These are phyloP conservation scores for Microdochium bolleyi DNA, from an alignment of 2,329 filamentous ascomycete species.

Conservation along the genomic window DNA sequence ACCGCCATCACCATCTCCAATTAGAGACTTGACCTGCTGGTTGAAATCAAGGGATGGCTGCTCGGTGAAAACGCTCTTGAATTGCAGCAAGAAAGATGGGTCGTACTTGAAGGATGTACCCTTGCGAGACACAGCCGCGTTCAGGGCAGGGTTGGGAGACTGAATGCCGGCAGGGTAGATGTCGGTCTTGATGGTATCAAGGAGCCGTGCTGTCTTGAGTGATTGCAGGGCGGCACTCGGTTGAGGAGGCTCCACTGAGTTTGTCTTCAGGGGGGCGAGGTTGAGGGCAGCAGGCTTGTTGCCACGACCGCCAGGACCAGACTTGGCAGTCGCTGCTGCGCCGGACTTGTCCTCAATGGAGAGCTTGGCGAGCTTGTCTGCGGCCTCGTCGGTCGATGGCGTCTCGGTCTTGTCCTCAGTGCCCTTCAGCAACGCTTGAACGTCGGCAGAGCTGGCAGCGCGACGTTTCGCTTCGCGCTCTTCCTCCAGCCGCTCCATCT, in stretches of 20 bases:
- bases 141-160: constrained; percentile 88
- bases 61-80: constrained; percentile 93
- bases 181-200: constrained; percentile 69
- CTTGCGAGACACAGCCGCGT: constrained; percentile 71
- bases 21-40: constrained; percentile 74
- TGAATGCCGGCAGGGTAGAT: constrained; percentile 77
- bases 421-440: constrained; percentile 21
- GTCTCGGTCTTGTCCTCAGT: constrained; percentile 34
- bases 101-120: constrained; percentile 88
- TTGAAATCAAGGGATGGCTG: constrained; percentile 94
- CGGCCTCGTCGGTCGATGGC: constrained; percentile 28
- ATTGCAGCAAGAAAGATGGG: constrained; percentile 89
- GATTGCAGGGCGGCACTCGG: constrained; percentile 91
- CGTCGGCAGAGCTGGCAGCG: constrained; percentile 34
- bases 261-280: constrained; percentile 72
- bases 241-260: constrained; percentile 81
- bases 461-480: constrained; percentile 53
- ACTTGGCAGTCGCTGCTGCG: constrained; percentile 38
- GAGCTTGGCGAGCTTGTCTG: constrained; percentile 43
- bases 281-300: constrained; percentile 83
- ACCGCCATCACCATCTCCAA: constrained; percentile 66
- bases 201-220: constrained; percentile 82
- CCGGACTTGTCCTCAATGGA: constrained; percentile 43
- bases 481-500: constrained; percentile 67
- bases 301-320: constrained; percentile 45